phyloP scores from a whole-genome alignment of 768 basidiomycete species.

The Hydnum rufescens region DNA sequence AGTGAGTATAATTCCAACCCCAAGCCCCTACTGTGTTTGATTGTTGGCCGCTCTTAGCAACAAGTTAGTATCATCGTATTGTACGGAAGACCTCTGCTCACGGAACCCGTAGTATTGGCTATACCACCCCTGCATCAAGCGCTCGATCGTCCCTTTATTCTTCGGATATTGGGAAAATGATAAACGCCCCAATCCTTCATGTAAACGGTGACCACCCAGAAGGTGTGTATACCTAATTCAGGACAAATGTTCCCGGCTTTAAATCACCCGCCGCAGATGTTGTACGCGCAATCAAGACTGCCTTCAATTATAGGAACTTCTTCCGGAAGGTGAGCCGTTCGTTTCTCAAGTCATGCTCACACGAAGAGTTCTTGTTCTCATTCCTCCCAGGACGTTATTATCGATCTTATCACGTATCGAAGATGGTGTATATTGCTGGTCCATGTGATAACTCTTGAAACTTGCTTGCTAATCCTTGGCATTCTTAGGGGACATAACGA shows the following conservation, averaged over 20 bases:
- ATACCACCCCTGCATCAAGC: constrained; percentile 71
- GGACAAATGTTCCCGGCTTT: neutral
- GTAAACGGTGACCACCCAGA: constrained; percentile 87
- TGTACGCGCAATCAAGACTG: constrained; percentile 65
- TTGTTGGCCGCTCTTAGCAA: neutral
- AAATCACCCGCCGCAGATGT: constrained; percentile 40
- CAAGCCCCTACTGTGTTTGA: neutral
- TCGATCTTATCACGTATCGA: constrained; percentile 78
- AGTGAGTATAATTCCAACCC: constrained; percentile 28
- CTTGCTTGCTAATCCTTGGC: neutral
- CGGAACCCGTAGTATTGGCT: constrained; percentile 45
- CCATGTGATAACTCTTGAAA: neutral
- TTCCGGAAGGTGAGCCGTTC: constrained; percentile 44
- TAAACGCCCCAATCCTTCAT: constrained; percentile 72
- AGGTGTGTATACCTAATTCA: constrained; percentile 22
- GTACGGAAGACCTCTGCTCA: neutral
- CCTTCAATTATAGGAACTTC: constrained; percentile 67
- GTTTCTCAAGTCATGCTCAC: neutral
- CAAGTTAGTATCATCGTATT: neutral
- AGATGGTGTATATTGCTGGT: constrained; percentile 33
- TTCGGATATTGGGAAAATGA: constrained; percentile 77
- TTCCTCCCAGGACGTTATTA: constrained; percentile 52
- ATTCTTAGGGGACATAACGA: constrained; percentile 62
- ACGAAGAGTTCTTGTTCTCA: neutral
- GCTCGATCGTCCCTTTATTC: constrained; percentile 78